Evolutionary conservation across 371 early-diverging fungal species (phyloP).

Genomic region (Thermomucor indicae-seudaticae): DNA sequence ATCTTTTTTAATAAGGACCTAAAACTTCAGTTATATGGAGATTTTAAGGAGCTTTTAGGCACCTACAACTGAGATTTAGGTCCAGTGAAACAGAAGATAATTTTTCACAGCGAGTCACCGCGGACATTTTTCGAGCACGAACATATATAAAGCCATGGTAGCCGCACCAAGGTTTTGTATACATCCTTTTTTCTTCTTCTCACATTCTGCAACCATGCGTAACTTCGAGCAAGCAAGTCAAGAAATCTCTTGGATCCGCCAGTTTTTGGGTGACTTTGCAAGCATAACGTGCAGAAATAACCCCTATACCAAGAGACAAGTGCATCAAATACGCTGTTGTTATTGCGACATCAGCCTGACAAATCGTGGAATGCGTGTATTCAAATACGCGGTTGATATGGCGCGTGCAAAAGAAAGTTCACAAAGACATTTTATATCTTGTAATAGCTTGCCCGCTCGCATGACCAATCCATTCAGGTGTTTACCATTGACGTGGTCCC

Average conservation of each 20-base stretch:
- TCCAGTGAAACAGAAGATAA: no score
- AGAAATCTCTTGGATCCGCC: conserved; percentile 4
- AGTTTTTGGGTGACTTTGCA: conserved; percentile 20
- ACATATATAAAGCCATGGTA: no score
- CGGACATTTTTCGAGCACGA: no score
- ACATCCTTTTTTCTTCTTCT: neutral
- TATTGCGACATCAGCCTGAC: conserved; percentile 24
- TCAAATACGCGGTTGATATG: neutral
- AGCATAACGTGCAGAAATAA: conserved; percentile 18
- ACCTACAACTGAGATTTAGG: no score
- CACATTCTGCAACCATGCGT: neutral
- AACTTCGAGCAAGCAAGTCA: neutral
- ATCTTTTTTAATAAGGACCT: no score
- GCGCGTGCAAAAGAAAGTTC: neutral
- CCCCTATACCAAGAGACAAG: conserved; percentile 32
- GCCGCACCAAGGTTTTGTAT: no score
- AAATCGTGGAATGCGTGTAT: conserved; percentile 41
- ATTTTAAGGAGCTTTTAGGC: no score
- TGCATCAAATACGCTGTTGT: conserved; percentile 32
- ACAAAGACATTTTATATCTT: neutral
- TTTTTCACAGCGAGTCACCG: no score
- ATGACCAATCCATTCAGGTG: conserved; percentile 27
- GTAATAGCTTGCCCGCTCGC: conserved; percentile 26
- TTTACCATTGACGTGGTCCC: conserved; percentile 39
- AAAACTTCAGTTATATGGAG: no score